phyloP scores from a whole-genome alignment of 192 early-diverging fungal species.

The Linnemannia schmuckeri region DNA sequence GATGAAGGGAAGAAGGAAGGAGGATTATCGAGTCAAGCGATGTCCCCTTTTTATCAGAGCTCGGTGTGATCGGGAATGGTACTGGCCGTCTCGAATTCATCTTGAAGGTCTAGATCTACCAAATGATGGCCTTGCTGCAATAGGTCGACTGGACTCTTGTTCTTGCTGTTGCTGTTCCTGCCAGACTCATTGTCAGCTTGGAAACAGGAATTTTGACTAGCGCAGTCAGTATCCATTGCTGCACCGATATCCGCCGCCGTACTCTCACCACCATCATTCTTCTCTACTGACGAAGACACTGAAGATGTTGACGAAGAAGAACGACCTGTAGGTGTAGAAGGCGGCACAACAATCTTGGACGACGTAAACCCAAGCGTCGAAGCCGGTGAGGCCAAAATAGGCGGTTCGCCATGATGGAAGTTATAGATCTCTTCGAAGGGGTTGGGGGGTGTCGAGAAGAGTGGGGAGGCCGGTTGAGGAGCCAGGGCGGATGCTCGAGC shows the following conservation, averaged over 20 bases:
- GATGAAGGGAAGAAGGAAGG: too few species aligned
- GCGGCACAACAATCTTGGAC: background rate
- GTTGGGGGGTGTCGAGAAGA: slow-evolving; percentile 21
- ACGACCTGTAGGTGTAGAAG: background rate
- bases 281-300: background rate
- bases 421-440: slow-evolving; percentile 10
- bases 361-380: background rate
- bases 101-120: background rate
- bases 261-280: background rate
- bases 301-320: background rate
- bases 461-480: slow-evolving; percentile 30
- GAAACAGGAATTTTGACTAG: too few species aligned
- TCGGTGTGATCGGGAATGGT: background rate
- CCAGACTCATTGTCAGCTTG: too few species aligned
- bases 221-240: background rate
- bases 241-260: background rate
- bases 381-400: slow-evolving; percentile 10
- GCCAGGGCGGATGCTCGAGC: slow-evolving; percentile 15
- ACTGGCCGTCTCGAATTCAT: background rate
- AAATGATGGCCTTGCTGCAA: background rate
- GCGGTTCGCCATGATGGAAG: slow-evolving; percentile 22
- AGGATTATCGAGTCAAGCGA: too few species aligned
- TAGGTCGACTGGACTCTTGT: background rate
- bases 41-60: background rate
- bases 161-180: background rate